Evolutionary conservation across 305 asterid genomes (phyloP).

Genomic region (Monarda citriodora): DNA sequence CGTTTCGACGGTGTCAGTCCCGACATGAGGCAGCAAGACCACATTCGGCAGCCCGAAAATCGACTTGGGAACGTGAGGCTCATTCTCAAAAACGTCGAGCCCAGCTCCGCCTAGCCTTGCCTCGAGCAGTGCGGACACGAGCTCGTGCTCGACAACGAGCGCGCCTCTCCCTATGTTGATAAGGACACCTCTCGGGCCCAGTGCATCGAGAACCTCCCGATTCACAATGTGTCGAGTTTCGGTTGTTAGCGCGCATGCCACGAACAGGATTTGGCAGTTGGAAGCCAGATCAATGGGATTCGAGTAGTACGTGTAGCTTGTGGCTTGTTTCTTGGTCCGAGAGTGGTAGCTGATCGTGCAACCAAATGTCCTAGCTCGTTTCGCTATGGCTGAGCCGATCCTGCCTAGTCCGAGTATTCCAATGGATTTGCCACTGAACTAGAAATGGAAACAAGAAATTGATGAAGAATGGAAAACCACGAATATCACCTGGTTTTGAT

Average conservation of each 20-base stretch:
- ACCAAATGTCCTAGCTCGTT: slow-evolving; percentile 75
- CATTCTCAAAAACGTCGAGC: slow-evolving; percentile 83
- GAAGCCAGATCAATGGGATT: slow-evolving; percentile 55
- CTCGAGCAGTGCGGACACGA: slow-evolving; percentile 67
- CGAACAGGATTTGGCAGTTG: slow-evolving; percentile 50
- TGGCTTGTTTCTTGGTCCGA: slow-evolving; percentile 50
- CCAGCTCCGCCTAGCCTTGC: slow-evolving; percentile 91
- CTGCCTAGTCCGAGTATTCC: slow-evolving; percentile 90
- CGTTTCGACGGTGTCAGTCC: slow-evolving; percentile 81
- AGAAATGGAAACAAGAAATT: slow-evolving; percentile 20
- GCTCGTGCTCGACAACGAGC: slow-evolving; percentile 74
- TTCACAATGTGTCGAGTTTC: slow-evolving; percentile 66
- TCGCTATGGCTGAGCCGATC: slow-evolving; percentile 90
- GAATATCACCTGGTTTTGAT: not conserved
- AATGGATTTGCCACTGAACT: slow-evolving; percentile 84
- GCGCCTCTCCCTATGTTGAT: slow-evolving; percentile 82
- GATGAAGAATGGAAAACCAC: not conserved
- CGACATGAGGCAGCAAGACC: slow-evolving; percentile 72
- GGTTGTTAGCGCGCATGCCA: slow-evolving; percentile 64
- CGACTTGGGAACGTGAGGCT: slow-evolving; percentile 63
- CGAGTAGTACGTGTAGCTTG: slow-evolving; percentile 56
- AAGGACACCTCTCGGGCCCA: slow-evolving; percentile 81
- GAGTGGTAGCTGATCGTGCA: slow-evolving; percentile 78
- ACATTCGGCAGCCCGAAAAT: slow-evolving; percentile 58
- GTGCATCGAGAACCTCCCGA: slow-evolving; percentile 56